These are phyloP conservation scores for Telopea speciosissima DNA, from an alignment of 177 flowering plant species.

Conservation along the genomic window DNA sequence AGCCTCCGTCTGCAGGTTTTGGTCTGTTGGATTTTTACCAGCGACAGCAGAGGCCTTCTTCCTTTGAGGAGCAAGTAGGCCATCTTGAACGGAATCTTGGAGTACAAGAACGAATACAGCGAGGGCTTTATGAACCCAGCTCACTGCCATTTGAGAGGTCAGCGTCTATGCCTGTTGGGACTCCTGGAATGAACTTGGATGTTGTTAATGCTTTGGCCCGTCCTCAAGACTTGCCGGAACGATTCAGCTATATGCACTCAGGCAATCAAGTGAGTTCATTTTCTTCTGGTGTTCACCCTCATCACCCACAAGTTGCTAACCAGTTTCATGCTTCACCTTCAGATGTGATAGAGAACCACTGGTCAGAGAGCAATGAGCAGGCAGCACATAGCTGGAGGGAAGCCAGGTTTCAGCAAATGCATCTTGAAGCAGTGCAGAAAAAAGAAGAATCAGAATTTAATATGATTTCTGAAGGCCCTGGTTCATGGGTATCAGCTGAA, in stretches of 20 bases:
- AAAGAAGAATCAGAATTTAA: constrained; percentile 42
- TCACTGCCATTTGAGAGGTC: constrained; percentile 51
- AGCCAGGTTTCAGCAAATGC: constrained; percentile 49
- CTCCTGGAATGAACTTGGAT: constrained; percentile 49
- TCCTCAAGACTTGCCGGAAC: constrained; percentile 51
- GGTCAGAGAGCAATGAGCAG: constrained; percentile 50
- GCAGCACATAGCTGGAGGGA: constrained; percentile 51
- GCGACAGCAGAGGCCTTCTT: constrained; percentile 44
- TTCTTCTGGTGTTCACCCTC: constrained; percentile 42
- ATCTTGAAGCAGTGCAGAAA: constrained; percentile 46
- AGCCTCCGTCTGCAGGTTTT: constrained; percentile 39
- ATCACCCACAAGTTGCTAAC: constrained; percentile 34
- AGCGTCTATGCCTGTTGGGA: constrained; percentile 42
- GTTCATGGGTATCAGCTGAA: constrained; percentile 52
- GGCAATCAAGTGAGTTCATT: constrained; percentile 38
- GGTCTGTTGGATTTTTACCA: constrained; percentile 50
- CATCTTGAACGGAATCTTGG: constrained; percentile 51
- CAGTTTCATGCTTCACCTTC: constrained; percentile 40
- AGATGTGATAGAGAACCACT: constrained; percentile 44
- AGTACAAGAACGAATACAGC: constrained; percentile 50
- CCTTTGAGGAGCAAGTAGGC: constrained; percentile 45
- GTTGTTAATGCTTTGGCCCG: constrained; percentile 42
- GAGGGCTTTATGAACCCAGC: constrained; percentile 48
- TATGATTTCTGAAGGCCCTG: constrained; percentile 36
- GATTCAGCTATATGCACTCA: constrained; percentile 32